phyloP scores from a whole-genome alignment of 1,284 basidiomycete genomes.

The Melampsora americana region DNA sequence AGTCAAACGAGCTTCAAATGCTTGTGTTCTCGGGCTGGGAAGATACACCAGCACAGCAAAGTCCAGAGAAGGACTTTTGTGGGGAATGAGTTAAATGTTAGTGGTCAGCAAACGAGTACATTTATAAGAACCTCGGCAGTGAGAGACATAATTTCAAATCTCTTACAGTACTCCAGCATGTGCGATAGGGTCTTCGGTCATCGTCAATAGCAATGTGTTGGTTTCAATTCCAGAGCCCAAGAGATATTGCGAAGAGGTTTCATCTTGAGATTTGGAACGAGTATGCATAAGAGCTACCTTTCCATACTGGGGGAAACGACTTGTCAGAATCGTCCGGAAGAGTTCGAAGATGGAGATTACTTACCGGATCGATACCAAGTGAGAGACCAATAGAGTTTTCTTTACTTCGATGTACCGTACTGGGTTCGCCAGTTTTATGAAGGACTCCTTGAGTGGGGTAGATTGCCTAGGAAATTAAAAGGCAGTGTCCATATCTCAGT shows the following conservation, averaged over 20 bases:
- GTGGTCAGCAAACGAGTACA: neutral
- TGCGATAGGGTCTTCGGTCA: constrained; percentile 36
- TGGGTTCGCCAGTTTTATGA: constrained; percentile 40
- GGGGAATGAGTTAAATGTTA: neutral
- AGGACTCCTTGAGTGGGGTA: constrained; percentile 43
- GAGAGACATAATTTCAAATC: neutral
- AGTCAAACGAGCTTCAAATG: constrained; percentile 38
- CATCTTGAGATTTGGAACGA: constrained; percentile 36
- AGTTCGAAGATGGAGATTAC: constrained; percentile 7
- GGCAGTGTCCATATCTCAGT: neutral
- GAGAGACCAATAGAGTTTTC: constrained; percentile 42
- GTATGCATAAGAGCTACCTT: constrained; percentile 34
- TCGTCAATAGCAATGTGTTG: constrained; percentile 41
- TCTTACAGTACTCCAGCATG: constrained; percentile 42
- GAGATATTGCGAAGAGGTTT: constrained; percentile 30
- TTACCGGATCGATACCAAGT: constrained; percentile 44
- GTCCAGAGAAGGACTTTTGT: constrained; percentile 31
- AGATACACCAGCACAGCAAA: constrained; percentile 43
- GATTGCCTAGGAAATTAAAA: constrained; percentile 29
- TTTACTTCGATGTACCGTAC: constrained; percentile 26
- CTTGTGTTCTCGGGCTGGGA: constrained; percentile 22
- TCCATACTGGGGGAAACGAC: constrained; percentile 30
- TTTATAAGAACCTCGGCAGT: neutral
- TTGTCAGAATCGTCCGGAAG: neutral
- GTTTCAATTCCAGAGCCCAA: constrained; percentile 45